Evolutionary conservation across 2,329 filamentous ascomycete genomes (phyloP), one percentile per base, ranked within the genome.

Genomic region (Paraphaeosphaeria sporulosa): DNA sequence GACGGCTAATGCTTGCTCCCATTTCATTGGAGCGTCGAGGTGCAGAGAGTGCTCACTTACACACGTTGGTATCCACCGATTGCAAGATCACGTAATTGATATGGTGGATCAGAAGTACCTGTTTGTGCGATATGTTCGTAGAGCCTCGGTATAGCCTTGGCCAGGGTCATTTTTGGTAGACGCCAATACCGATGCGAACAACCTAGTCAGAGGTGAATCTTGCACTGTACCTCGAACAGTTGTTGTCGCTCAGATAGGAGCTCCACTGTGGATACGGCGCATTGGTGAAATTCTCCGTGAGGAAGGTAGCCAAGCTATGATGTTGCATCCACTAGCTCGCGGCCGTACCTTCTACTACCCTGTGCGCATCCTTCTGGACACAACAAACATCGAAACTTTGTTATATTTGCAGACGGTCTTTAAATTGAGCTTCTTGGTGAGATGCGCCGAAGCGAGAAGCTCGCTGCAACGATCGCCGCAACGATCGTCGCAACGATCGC

Each of bases 321-420:
- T 40, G 32, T 51, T 51, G 34, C 48, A 51, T 19, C 25, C 32
- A 51, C 48, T 51, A 51, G 48, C 32, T 25, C 10, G 32, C 30
- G 27, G 23, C 23, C 17, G 23, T 30, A 30, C 44, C 23, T 47
- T 30, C 44, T 30, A n/a, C 10, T 27, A 47, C 13, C 44, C 44
- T 47, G 44, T 47, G 44, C 23, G 44, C 44, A 30, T 47, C 9
- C 6, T 27, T 10, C 9, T 17, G n/a, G 15, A 8, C 27, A 30
- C 8, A 34, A 34, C 9, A 19, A n/a, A n/a, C 2, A 21, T 19
- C 17, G 17, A 23, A 21, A 23, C 21, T 1, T 12, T 12, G 7
- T 21, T 13, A 23, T 23, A 44, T 23, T 21, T 44, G 42, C 42
- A 23, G 2, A 23, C 8, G 2, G n/a, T 23, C 8, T 44, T 10